Conservation (phyloP, 148 eudicot genomes). For the Tetragonia tetragonoides region DNA sequence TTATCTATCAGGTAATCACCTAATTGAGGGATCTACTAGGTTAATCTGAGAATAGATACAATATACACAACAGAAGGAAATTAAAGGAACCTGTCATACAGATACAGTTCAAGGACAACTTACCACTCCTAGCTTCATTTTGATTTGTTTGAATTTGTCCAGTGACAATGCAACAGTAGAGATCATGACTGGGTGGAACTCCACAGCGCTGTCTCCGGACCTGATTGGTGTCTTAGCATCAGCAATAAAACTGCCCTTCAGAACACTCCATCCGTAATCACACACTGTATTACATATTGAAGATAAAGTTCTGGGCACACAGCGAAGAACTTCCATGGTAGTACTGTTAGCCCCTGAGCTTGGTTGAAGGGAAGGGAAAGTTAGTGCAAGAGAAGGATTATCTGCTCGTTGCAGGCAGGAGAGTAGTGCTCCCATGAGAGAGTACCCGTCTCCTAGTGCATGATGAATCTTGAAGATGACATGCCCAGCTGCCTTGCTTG, state of each 20-base stretch:
- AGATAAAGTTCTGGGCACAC: slow-evolving; percentile 29
- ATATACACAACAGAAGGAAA: not conserved
- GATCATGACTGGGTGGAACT: slow-evolving; percentile 48
- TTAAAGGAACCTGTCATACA: too few species aligned
- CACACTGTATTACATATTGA: slow-evolving; percentile 36
- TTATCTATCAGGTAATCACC: too few species aligned
- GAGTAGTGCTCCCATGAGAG: slow-evolving; percentile 88
- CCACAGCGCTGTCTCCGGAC: slow-evolving; percentile 50
- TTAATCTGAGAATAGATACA: not conserved
- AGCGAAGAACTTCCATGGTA: slow-evolving; percentile 6
- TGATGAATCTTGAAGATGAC: slow-evolving; percentile 80
- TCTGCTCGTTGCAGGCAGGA: slow-evolving; percentile 78
- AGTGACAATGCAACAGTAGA: slow-evolving; percentile 50
- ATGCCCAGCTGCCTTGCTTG: slow-evolving; percentile 59
- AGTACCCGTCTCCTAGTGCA: slow-evolving; percentile 79
- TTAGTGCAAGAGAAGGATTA: slow-evolving; percentile 60
- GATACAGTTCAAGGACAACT: slow-evolving; percentile 16
- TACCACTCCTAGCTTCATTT: slow-evolving; percentile 59
- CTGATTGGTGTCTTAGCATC: slow-evolving; percentile 60
- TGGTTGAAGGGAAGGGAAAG: slow-evolving; percentile 45
- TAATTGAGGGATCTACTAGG: too few species aligned
- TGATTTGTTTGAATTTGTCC: slow-evolving; percentile 53
- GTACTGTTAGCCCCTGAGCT: not conserved
- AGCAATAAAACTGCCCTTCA: slow-evolving; percentile 54
- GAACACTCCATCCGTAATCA: slow-evolving; percentile 69